Conservation (phyloP, 352 stramenopile species). For the Aphanomyces cochlioides region DNA sequence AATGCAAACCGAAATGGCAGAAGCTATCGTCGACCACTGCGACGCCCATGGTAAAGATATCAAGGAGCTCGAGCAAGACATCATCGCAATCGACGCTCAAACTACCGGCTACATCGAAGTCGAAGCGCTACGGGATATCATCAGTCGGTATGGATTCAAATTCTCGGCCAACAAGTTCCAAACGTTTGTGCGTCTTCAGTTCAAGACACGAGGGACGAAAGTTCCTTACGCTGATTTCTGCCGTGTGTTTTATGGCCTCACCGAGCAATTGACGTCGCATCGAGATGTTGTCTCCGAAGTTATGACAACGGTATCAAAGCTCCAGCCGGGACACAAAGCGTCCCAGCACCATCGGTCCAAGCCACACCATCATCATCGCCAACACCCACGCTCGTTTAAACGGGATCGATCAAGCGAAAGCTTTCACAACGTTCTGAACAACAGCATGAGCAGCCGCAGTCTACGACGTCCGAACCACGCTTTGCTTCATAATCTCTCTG, state of each 20-base stretch:
- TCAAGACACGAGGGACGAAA: constrained; percentile 16
- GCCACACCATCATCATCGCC: too few species aligned
- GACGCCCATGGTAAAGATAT: constrained; percentile 15
- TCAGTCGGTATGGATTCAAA: constrained; percentile 26
- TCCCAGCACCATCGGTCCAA: too few species aligned
- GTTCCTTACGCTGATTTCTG: constrained; percentile 20
- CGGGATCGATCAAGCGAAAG: too few species aligned
- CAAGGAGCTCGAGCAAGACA: background rate
- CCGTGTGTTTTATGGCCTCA: too few species aligned
- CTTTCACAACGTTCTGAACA: too few species aligned
- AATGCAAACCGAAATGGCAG: constrained; percentile 25
- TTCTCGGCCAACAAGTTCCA: constrained; percentile 27
- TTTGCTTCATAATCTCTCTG: background rate
- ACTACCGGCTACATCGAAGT: background rate
- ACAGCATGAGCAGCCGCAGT: background rate
- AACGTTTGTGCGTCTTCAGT: constrained; percentile 28
- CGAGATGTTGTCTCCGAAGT: background rate
- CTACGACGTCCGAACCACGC: background rate
- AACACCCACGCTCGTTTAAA: too few species aligned
- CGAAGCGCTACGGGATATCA: background rate
- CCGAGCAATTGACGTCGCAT: too few species aligned
- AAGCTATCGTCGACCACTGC: constrained; percentile 4
- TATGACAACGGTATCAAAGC: background rate
- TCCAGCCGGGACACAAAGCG: too few species aligned
- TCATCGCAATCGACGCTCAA: constrained; percentile 5